These are phyloP conservation scores for Astragalus glycyphyllos DNA, from an alignment of 306 rosid species.

Conservation along the genomic window DNA sequence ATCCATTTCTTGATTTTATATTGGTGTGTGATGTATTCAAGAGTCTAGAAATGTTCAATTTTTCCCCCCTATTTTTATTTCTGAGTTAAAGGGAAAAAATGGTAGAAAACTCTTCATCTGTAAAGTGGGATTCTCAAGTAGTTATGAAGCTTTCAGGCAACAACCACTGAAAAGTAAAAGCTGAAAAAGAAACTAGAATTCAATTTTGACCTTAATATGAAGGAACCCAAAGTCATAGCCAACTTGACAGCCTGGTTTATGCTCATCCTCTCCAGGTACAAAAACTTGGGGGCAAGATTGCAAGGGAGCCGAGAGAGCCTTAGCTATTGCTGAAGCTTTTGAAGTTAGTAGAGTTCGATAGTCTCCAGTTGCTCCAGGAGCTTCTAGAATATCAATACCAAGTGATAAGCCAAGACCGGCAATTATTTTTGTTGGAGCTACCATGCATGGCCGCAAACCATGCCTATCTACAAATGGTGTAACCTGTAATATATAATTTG, in stretches of 20 bases:
- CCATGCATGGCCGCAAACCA: conserved; percentile 90
- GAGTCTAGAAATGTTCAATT: background rate
- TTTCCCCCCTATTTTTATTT: conserved; percentile 6
- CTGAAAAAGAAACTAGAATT: conserved; percentile 17
- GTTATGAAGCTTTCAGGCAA: conserved; percentile 27
- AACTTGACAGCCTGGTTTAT: conserved; percentile 77
- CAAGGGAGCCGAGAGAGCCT: conserved; percentile 85
- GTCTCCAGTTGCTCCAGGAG: conserved; percentile 98
- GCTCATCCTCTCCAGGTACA: conserved; percentile 90
- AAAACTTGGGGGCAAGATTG: conserved; percentile 72
- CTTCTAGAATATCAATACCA: conserved; percentile 92
- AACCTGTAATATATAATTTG: conserved; percentile 59
- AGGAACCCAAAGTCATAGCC: conserved; percentile 98
- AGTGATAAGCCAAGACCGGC: conserved; percentile 96
- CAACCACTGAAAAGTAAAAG: conserved; percentile 32
- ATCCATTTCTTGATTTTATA: conserved; percentile 1
- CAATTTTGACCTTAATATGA: conserved; percentile 76
- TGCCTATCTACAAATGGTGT: conserved; percentile 79
- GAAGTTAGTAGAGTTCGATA: conserved; percentile 87
- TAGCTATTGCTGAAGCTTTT: conserved; percentile 85
- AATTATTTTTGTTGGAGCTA: conserved; percentile 96
- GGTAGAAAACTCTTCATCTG: conserved; percentile 10
- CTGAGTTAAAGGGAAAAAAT: background rate
- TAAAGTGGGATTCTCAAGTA: conserved; percentile 13
- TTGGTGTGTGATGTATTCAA: background rate